These are phyloP conservation scores for Lactarius hengduanensis DNA, from an alignment of 768 basidiomycete species.

Conservation along the genomic window DNA sequence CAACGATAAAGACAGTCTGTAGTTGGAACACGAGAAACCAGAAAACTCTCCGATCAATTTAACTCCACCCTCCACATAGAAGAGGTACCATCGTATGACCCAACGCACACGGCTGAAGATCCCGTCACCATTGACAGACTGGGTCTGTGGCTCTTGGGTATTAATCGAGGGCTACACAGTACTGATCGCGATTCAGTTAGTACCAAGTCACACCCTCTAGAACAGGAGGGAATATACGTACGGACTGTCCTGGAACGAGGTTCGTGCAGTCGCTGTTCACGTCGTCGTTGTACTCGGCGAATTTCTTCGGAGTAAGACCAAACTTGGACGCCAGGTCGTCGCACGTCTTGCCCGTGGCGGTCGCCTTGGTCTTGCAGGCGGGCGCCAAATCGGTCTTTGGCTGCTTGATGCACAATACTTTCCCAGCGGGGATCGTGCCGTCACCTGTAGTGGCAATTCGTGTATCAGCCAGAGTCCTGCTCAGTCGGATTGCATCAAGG, in stretches of 20 bases:
- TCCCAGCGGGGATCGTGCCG: not conserved
- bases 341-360: constrained; percentile 15
- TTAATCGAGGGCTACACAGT: constrained; percentile 14
- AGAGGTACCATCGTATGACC: not conserved
- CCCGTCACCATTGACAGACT: not conserved
- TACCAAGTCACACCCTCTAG: too few relatives aligned
- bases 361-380: constrained; percentile 15
- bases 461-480: not conserved
- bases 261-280: constrained; percentile 13
- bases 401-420: not conserved
- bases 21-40: not conserved
- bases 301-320: not conserved
- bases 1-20: not conserved
- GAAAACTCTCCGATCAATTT: too few relatives aligned
- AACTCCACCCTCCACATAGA: not conserved
- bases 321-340: not conserved
- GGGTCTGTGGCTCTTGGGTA: not conserved
- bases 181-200: constrained; percentile 9
- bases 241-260: constrained; percentile 7
- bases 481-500: not conserved
- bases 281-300: constrained; percentile 18
- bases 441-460: not conserved
- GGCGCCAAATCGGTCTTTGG: not conserved
- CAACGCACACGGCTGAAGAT: not conserved
- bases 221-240: constrained; percentile 1